A percentile compares a stretch with the other conserved stretches of the same genome.
Evolutionary conservation across 331 rosid genomes (phyloP).

Genomic region (Quercus phellos): DNA sequence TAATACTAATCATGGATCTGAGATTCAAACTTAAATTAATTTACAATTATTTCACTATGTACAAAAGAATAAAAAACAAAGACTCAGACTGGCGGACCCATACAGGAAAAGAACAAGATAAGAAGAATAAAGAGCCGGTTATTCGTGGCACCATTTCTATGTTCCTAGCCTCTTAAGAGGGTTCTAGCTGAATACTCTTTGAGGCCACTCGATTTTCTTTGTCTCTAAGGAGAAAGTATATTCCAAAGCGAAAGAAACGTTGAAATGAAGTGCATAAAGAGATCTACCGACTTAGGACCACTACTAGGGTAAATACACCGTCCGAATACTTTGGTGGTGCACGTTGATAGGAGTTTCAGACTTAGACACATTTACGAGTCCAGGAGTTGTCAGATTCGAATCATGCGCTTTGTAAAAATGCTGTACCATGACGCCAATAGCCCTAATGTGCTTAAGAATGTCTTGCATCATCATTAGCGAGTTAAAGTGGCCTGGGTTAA

Average conservation of each 20-base stretch:
- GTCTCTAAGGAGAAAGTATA: too few species aligned
- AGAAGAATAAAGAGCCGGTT: background rate
- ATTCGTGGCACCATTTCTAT: too few species aligned
- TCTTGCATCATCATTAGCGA: rapidly evolving
- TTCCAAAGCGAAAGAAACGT: too few species aligned
- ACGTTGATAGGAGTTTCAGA: rapidly evolving
- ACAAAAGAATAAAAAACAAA: background rate
- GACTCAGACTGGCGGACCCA: background rate
- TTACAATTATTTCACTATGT: background rate
- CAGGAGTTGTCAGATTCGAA: rapidly evolving
- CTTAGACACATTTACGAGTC: rapidly evolving
- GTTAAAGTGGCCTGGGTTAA: rapidly evolving
- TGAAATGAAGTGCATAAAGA: too few species aligned
- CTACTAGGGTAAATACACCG: too few species aligned
- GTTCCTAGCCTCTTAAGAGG: too few species aligned
- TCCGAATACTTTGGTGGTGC: too few species aligned
- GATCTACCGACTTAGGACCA: too few species aligned
- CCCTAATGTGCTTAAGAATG: rapidly evolving
- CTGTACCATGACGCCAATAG: rapidly evolving
- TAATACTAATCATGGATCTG: background rate
- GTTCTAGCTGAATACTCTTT: too few species aligned
- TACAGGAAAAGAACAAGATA: background rate
- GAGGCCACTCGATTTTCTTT: too few species aligned
- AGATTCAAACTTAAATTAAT: background rate
- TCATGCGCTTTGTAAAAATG: rapidly evolving